phyloP scores from a whole-genome alignment of 108 stramenopile genomes.

The Cyclotella choctawhatcheeana region DNA sequence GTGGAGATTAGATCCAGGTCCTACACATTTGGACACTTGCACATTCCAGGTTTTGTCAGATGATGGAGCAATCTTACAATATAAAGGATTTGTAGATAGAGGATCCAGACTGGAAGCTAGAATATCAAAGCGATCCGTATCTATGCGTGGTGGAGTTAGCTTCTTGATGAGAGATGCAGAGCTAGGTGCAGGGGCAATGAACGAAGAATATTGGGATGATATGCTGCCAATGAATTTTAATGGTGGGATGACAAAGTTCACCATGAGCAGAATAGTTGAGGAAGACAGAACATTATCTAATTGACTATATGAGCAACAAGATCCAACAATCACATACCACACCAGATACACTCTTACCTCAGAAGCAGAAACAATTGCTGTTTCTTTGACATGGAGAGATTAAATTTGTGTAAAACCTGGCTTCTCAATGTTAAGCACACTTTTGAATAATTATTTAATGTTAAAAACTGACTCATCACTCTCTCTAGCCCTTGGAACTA shows the following conservation, averaged over 20 bases:
- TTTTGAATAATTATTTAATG: too few species aligned
- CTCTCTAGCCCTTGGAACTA: too few species aligned
- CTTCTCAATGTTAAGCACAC: too few species aligned
- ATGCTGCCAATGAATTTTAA: slow-evolving; percentile 83
- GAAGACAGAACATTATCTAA: too few species aligned
- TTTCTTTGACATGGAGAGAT: too few species aligned
- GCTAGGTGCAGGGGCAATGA: slow-evolving; percentile 19
- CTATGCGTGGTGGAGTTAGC: slow-evolving; percentile 74
- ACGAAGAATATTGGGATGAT: slow-evolving; percentile 77
- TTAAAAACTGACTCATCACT: too few species aligned
- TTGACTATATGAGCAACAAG: too few species aligned
- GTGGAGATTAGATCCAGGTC: slow-evolving; percentile 89
- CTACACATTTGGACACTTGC: slow-evolving; percentile 91
- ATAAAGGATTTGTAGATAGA: slow-evolving; percentile 87
- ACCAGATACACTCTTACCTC: too few species aligned
- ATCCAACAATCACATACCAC: too few species aligned
- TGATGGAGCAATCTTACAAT: slow-evolving; percentile 82
- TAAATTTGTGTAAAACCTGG: too few species aligned
- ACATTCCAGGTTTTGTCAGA: slow-evolving; percentile 84
- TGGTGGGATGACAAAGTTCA: slow-evolving; percentile 81
- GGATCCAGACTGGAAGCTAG: slow-evolving; percentile 85
- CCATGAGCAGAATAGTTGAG: slow-evolving; percentile 62
- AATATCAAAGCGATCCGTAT: slow-evolving; percentile 75
- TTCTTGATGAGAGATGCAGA: slow-evolving; percentile 83
- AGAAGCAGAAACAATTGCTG: too few species aligned